Evolutionary conservation across 2,329 filamentous ascomycete genomes (phyloP).

Genomic region (Dryadomyces quercus-mongolicae): DNA sequence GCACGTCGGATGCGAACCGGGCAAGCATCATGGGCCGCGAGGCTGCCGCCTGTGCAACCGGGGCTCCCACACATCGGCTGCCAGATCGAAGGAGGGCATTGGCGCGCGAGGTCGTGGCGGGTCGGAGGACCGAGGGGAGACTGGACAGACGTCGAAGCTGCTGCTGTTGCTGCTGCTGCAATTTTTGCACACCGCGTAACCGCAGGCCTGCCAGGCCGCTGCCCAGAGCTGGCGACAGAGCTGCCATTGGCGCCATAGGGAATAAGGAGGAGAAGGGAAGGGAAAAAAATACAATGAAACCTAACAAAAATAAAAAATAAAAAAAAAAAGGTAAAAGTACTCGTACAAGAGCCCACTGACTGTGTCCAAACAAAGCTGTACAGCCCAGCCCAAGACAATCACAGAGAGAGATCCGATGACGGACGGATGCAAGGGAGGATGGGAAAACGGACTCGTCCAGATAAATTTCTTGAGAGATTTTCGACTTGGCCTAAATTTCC

Average conservation of each 20-base stretch:
- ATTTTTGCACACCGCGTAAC: conserved; percentile 11
- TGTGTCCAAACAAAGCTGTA: background rate
- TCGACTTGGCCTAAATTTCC: background rate
- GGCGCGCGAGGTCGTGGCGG: background rate
- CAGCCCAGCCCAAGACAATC: background rate
- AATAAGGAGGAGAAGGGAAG: background rate
- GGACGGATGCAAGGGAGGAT: background rate
- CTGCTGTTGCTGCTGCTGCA: conserved; percentile 11
- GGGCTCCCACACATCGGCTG: conserved; percentile 9
- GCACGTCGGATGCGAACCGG: conserved; percentile 15
- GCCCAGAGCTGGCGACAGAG: conserved; percentile 19
- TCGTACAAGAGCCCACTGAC: background rate
- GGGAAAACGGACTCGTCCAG: background rate
- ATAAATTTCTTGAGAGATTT: background rate
- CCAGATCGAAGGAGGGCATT: background rate
- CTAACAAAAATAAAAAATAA: background rate
- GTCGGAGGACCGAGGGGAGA: background rate
- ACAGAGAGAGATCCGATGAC: background rate
- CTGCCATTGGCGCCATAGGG: conserved; percentile 15
- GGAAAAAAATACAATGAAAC: background rate
- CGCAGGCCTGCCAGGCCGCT: conserved; percentile 18
- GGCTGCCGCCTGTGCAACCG: background rate
- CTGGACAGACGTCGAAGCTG: conserved; percentile 15
- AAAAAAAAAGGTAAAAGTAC: background rate
- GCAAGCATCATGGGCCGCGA: conserved; percentile 11